Conservation (phyloP, 164 flowering plant genomes). For the Malania oleifera region DNA sequence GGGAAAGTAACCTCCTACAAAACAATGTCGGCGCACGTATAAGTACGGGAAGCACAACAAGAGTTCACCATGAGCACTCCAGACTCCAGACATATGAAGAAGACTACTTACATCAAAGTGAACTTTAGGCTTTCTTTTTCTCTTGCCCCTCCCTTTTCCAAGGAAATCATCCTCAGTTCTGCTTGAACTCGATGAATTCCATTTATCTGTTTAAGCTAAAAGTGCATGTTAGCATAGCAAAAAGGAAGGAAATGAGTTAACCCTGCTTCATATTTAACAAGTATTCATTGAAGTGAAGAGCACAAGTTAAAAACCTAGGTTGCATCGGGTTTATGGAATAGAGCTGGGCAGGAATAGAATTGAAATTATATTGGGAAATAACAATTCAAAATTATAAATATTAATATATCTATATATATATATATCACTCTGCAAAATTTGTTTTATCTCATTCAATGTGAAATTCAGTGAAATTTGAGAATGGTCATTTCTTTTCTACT, state of each 20-base stretch:
- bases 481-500: no score
- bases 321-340: no score
- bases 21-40: not conserved
- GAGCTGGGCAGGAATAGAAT: no score
- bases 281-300: no score
- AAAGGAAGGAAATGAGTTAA: not conserved
- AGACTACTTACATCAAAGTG: slow-evolving; percentile 45
- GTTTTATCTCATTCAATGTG: no score
- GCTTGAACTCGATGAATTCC: slow-evolving; percentile 34
- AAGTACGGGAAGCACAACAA: not conserved
- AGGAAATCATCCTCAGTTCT: slow-evolving; percentile 21
- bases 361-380: no score
- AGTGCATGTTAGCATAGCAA: not conserved
- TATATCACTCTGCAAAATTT: no score
- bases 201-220: slow-evolving; percentile 20
- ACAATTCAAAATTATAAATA: no score
- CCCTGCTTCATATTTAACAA: no score
- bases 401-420: no score
- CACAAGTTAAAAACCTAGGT: no score
- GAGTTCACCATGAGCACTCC: not conserved
- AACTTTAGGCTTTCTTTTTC: slow-evolving; percentile 45
- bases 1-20: slow-evolving; percentile 29
- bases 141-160: slow-evolving; percentile 41
- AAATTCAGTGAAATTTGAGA: no score
- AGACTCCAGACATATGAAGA: not conserved